Conservation (phyloP, 371 early-diverging fungal species). For the Mortierella sp. region DNA sequence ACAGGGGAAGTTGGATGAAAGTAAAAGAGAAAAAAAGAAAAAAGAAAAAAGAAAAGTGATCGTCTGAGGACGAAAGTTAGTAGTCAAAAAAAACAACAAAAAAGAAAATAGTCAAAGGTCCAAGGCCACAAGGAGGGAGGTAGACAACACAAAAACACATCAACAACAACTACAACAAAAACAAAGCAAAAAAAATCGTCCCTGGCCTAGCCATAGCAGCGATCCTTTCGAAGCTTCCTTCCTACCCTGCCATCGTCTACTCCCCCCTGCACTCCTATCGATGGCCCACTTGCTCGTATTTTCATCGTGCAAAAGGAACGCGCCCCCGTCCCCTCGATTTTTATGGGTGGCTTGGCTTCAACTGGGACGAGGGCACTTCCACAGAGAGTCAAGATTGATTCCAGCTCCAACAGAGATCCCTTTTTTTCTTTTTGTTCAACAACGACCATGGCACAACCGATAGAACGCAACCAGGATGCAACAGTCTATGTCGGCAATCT, state of each 20-base stretch:
- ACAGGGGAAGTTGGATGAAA: neutral
- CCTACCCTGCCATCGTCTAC: neutral
- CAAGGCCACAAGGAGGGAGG: too few species aligned
- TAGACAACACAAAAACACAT: too few species aligned
- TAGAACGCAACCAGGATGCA: constrained; percentile 93
- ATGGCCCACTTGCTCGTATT: neutral
- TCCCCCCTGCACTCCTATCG: neutral
- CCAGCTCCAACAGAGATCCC: neutral
- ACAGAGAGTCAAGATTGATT: neutral
- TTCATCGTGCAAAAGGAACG: neutral
- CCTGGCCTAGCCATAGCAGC: too few species aligned
- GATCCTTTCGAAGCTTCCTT: too few species aligned
- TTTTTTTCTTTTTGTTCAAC: constrained; percentile 3
- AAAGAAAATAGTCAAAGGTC: neutral
- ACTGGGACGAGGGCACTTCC: neutral
- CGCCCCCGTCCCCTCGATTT: constrained; percentile 5
- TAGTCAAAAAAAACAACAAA: neutral
- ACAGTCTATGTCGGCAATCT: constrained; percentile 98
- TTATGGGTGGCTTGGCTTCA: neutral
- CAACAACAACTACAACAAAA: too few species aligned
- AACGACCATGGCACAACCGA: constrained; percentile 52
- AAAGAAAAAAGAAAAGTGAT: too few species aligned
- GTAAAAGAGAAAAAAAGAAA: neutral
- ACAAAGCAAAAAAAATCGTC: too few species aligned
- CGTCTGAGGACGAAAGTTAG: neutral